phyloP scores from a whole-genome alignment of 306 rosid species.

The Vigna trinervia region DNA sequence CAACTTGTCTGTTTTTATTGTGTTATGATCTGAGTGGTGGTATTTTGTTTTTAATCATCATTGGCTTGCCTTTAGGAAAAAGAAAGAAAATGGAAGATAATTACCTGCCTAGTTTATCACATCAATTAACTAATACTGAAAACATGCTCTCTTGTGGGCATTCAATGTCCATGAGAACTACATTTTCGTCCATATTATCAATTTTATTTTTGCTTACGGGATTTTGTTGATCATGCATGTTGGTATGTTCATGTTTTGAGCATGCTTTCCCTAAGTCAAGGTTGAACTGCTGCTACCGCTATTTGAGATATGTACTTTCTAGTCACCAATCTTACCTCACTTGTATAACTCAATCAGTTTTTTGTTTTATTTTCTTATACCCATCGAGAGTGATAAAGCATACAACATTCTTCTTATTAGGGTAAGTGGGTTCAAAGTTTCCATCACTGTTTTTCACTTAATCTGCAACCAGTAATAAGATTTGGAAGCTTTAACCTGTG shows the following conservation, averaged over 20 bases:
- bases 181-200: not conserved
- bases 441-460: slow-evolving; percentile 17
- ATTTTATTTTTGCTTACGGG: too few species aligned
- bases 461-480: not conserved
- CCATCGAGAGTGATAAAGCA: slow-evolving; percentile 20
- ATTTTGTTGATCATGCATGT: slow-evolving; percentile 15
- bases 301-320: slow-evolving; percentile 15
- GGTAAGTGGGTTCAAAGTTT: not conserved
- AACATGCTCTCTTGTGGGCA: not conserved
- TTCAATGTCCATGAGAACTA: not conserved
- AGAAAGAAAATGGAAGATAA: not conserved
- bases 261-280: not conserved
- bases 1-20: not conserved
- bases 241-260: not conserved
- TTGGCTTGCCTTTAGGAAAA: not conserved
- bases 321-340: slow-evolving; percentile 1
- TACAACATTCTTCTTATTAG: slow-evolving; percentile 17
- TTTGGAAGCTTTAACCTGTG: not conserved
- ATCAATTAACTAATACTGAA: not conserved
- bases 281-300: not conserved
- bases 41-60: not conserved
- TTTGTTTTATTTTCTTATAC: not conserved
- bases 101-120: not conserved
- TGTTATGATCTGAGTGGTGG: slow-evolving; percentile 28
- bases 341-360: not conserved